Evolutionary conservation across 106 monocot species (phyloP).

Genomic region (Acorus gramineus): DNA sequence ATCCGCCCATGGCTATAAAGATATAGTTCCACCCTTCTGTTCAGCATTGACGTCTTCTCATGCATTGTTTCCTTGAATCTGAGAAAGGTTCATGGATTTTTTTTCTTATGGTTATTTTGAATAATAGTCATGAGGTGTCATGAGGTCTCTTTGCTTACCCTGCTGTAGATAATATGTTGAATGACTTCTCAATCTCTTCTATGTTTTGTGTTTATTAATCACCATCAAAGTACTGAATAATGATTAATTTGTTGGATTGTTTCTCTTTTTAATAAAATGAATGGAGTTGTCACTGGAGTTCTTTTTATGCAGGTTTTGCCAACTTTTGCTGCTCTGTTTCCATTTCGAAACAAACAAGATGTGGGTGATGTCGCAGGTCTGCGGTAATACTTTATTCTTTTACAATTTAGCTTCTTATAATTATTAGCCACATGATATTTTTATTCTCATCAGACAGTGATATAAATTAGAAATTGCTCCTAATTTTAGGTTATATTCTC

Average conservation of each 20-base stretch:
- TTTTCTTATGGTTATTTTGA: no score
- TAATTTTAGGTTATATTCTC: neutral
- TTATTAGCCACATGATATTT: no score
- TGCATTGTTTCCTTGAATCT: no score
- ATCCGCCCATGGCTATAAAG: no score
- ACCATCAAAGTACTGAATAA: conserved; percentile 10
- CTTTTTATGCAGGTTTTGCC: conserved; percentile 71
- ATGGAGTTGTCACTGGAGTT: neutral
- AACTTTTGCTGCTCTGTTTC: conserved; percentile 71
- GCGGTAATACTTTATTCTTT: conserved; percentile 26
- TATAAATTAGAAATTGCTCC: neutral
- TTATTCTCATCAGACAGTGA: no score
- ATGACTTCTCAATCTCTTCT: no score
- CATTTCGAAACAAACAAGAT: conserved; percentile 28
- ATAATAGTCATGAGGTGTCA: no score
- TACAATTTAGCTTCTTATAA: neutral
- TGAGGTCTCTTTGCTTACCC: no score
- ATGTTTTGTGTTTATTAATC: conserved; percentile 6
- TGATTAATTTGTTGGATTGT: neutral
- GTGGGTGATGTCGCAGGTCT: conserved; percentile 47
- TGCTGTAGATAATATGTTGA: no score
- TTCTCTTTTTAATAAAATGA: neutral
- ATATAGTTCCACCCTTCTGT: no score
- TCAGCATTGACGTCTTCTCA: no score
- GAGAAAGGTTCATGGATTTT: no score